A percentile compares a stretch with the other conserved stretches of the same genome.
These are phyloP conservation scores for peach (Prunus persica) DNA, from an alignment of 306 rosid species.

Conservation along the genomic window DNA sequence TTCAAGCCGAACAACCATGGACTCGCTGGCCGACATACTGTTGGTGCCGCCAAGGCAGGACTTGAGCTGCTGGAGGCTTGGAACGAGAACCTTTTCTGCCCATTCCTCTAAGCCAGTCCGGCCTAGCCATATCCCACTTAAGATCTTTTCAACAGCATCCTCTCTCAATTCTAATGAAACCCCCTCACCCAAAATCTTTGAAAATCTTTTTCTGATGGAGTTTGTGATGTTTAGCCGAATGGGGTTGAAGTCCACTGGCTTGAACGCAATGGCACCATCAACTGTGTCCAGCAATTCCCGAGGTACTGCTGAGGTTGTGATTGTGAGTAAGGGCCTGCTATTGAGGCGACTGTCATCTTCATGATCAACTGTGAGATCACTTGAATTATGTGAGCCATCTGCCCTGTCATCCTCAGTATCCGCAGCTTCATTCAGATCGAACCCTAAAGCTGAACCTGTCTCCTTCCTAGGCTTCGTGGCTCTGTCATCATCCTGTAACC, in stretches of 20 bases:
- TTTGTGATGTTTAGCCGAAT: conserved; percentile 45
- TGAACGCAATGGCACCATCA: conserved; percentile 74
- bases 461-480: conserved; percentile 60
- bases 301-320: conserved; percentile 28
- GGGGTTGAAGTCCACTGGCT: conserved; percentile 55
- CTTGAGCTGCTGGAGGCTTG: conserved; percentile 68
- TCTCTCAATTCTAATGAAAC: conserved; percentile 66
- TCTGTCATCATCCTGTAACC: conserved; percentile 60
- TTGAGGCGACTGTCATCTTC: conserved; percentile 55
- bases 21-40: conserved; percentile 24
- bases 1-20: conserved; percentile 69
- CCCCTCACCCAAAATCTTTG: conserved; percentile 52
- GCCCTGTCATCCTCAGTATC: conserved; percentile 57
- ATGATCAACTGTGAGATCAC: conserved; percentile 79
- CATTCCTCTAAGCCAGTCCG: conserved; percentile 69
- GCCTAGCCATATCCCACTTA: conserved; percentile 80
- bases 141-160: conserved; percentile 70
- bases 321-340: conserved; percentile 20
- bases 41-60: conserved; percentile 22
- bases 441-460: conserved; percentile 39
- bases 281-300: conserved; percentile 60
- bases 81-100: conserved; percentile 67
- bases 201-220: conserved; percentile 47
- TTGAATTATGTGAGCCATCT: conserved; percentile 86
- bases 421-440: conserved; percentile 86